Base-by-base conservation (phyloP, 768 basidiomycete genomes). In the Coprinopsis sp. region DNA sequence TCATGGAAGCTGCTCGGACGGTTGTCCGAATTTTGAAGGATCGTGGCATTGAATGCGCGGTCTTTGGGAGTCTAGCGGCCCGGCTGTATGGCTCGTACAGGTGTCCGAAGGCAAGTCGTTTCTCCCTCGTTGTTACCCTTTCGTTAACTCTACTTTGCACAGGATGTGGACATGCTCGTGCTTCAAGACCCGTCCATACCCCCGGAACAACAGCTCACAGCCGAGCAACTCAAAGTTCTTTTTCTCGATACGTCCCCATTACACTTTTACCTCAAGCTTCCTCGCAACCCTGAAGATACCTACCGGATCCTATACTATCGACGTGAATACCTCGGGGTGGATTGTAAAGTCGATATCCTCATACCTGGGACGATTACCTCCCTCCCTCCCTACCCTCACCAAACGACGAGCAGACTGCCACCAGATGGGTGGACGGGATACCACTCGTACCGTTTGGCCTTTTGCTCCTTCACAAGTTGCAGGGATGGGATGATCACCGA, bases 331-430 rank as follows among this genome's bases (percentile, higher is more conserved):
- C 42, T 46, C 18, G 56, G 59, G 4, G 57, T 64, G 1, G 62
- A 64, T 29, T 67, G 67, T 47, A 74, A 74, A 57, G 66, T 75
- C 49, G 72, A 75, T 52, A 59, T 74, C 25, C 61, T 74, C 18
- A 53, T 67, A 11, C 72, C 72, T 0, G 68, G 71, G 1, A 58
- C 53, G 16, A 66, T 75, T 62, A 55, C 67, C 49, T 69, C 74
- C 10, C 72, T 72, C 1, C 23, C 40, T 75, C 2, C 59, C 57
- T 0, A 47, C n/a, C n/a, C 51, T n/a, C n/a, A n/a, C n/a, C n/a
- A n/a, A n/a, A n/a, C n/a, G n/a, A n/a, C n/a, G n/a, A n/a, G n/a
- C n/a, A n/a, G n/a, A 7, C 47, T 4, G 34, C 40, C n/a, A 16
- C 42, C n/a, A 41, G 34, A 19, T 37, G 39, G 22, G 51, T 55